phyloP scores from a whole-genome alignment of 768 basidiomycete species.

The Rhizopogon rudus region DNA sequence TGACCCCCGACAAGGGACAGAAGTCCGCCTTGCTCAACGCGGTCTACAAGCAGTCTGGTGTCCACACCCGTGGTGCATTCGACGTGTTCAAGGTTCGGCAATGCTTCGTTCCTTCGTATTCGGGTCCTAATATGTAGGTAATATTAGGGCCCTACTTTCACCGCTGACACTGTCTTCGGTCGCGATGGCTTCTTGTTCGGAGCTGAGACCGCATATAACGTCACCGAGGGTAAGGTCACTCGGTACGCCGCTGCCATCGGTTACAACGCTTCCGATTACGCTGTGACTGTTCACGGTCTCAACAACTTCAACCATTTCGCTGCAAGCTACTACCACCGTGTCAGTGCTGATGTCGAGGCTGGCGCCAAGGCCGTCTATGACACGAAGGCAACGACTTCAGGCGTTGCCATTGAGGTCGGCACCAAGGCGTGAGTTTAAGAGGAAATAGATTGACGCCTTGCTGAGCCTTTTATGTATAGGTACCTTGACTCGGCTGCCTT shows the following conservation, averaged over 20 bases:
- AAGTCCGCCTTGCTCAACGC: slow-evolving; percentile 83
- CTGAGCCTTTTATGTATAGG: slow-evolving; percentile 27
- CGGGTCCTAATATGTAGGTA: slow-evolving; percentile 4
- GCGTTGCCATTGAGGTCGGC: slow-evolving; percentile 91
- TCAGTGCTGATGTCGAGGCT: slow-evolving; percentile 86
- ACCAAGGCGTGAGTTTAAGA: slow-evolving; percentile 73
- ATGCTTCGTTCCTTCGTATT: not conserved
- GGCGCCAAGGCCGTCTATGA: slow-evolving; percentile 97
- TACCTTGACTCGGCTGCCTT: slow-evolving; percentile 87
- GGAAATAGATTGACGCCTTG: not conserved
- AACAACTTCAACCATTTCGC: slow-evolving; percentile 92
- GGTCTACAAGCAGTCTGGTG: slow-evolving; percentile 92
- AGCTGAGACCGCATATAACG: slow-evolving; percentile 95
- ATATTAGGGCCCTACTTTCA: slow-evolving; percentile 89
- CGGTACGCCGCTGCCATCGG: slow-evolving; percentile 91
- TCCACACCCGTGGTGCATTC: slow-evolving; percentile 87
- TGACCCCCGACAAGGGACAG: slow-evolving; percentile 81
- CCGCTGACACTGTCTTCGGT: slow-evolving; percentile 90
- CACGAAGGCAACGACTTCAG: slow-evolving; percentile 81
- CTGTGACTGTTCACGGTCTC: slow-evolving; percentile 90
- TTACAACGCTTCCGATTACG: slow-evolving; percentile 95
- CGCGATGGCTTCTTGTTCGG: slow-evolving; percentile 98
- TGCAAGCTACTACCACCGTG: slow-evolving; percentile 98
- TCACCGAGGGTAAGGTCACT: slow-evolving; percentile 87
- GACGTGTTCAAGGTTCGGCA: slow-evolving; percentile 87